Evolutionary conservation across 1,284 basidiomycete genomes (phyloP).

Genomic region (Malassezia psittaci): DNA sequence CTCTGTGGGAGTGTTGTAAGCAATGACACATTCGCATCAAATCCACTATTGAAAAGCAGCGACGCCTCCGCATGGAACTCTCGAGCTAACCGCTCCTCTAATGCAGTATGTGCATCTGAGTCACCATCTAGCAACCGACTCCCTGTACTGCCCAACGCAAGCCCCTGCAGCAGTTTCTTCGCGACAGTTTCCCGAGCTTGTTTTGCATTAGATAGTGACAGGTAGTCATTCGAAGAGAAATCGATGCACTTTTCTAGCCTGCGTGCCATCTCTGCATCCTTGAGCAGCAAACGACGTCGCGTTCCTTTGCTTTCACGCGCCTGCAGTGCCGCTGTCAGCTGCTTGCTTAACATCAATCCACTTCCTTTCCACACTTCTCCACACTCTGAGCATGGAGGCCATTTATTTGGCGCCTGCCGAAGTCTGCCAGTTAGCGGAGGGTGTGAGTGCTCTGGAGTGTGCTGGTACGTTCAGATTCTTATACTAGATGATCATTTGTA

Average conservation of each 20-base stretch:
- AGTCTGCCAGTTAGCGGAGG: conserved; percentile 1
- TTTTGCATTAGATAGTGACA: conserved; percentile 64
- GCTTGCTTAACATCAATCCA: conserved; percentile 26
- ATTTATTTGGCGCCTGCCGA: conserved; percentile 6
- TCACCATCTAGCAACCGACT: conserved; percentile 79
- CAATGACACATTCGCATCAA: conserved; percentile 83
- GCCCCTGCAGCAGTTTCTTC: conserved; percentile 42
- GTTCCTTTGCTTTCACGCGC: conserved; percentile 28
- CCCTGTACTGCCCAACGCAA: conserved; percentile 63
- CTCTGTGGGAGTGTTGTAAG: conserved; percentile 71
- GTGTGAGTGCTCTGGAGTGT: conserved; percentile 2
- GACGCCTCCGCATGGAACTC: conserved; percentile 51
- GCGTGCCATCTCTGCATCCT: background rate
- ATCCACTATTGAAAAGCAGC: conserved; percentile 86
- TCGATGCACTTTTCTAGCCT: conserved; percentile 51
- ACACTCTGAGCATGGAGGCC: background rate
- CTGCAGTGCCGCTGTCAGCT: conserved; percentile 29
- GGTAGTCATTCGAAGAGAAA: conserved; percentile 87
- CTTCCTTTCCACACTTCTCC: background rate
- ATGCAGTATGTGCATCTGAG: conserved; percentile 26
- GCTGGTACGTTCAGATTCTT: background rate
- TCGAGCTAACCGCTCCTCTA: conserved; percentile 27
- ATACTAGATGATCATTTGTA: conserved; percentile 19
- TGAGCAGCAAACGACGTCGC: conserved; percentile 28
- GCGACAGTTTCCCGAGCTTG: conserved; percentile 48